A percentile compares a stretch with the other conserved stretches of the same genome.
These are phyloP conservation scores for Voacanga thouarsii DNA, from an alignment of 257 asterid species.

Conservation along the genomic window DNA sequence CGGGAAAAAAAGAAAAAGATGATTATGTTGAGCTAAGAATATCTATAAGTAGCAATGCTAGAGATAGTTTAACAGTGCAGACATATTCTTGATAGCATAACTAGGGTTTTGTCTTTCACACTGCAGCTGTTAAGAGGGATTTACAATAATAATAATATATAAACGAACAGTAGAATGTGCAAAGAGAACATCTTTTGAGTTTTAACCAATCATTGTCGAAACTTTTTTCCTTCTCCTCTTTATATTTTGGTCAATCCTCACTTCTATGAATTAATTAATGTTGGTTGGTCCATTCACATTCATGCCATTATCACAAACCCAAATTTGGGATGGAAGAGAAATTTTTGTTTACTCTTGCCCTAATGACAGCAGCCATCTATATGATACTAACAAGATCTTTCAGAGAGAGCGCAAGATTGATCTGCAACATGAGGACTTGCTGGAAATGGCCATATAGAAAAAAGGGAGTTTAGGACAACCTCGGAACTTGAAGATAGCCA, in stretches of 20 bases:
- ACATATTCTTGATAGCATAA: conserved; percentile 2
- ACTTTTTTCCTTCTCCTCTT: background rate
- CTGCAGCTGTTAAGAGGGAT: background rate
- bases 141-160: too few relatives aligned
- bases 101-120: conserved; percentile 13
- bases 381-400: too few relatives aligned
- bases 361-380: too few relatives aligned
- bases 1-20: too few relatives aligned
- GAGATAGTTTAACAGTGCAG: too few relatives aligned
- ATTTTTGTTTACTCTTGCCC: background rate
- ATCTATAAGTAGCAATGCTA: background rate
- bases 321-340: background rate
- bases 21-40: too few relatives aligned
- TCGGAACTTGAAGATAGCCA: conserved; percentile 5
- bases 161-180: background rate
- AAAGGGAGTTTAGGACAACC: background rate
- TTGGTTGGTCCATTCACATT: background rate
- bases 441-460: background rate
- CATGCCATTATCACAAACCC: background rate
- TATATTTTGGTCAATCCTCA: background rate
- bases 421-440: background rate
- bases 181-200: background rate
- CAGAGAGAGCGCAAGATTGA: too few relatives aligned
- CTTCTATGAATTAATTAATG: background rate
- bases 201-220: conserved; percentile 9